A percentile compares a stretch with the other conserved stretches of the same genome.
These are phyloP conservation scores for Aspergillus indologenus DNA, from an alignment of 495 filamentous ascomycete species.

Conservation along the genomic window DNA sequence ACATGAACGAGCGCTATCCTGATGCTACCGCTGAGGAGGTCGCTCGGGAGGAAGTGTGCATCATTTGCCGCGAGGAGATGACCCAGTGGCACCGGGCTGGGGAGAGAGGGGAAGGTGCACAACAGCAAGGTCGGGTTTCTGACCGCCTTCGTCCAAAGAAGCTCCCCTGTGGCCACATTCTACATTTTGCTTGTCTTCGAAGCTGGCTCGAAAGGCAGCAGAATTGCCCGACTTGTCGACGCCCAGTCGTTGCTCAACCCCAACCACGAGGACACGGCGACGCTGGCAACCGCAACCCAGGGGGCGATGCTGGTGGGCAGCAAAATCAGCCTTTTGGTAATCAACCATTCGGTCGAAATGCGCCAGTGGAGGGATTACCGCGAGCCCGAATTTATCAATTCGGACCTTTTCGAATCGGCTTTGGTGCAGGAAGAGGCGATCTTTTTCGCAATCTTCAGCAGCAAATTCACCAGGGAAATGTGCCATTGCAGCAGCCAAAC, in stretches of 20 bases:
- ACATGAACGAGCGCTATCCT: conserved; percentile 89
- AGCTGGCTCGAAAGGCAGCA: conserved; percentile 99
- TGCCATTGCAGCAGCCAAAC: conserved; percentile 28
- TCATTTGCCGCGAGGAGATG: conserved; percentile 98
- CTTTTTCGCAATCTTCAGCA: conserved; percentile 52
- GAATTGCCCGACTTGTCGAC: conserved; percentile 90
- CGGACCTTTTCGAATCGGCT: conserved; percentile 56
- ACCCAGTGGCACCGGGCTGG: conserved; percentile 56
- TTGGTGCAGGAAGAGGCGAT: conserved; percentile 53
- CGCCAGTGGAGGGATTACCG: conserved; percentile 34
- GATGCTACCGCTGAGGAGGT: conserved; percentile 90
- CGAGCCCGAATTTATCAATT: conserved; percentile 51
- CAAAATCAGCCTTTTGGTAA: conserved; percentile 32
- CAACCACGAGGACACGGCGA: conserved; percentile 27
- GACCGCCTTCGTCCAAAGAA: conserved; percentile 90
- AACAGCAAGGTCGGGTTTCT: conserved; percentile 50
- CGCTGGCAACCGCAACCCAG: conserved; percentile 26
- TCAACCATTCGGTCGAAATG: conserved; percentile 29
- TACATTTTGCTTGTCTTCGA: conserved; percentile 90
- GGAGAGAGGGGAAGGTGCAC: conserved; percentile 22
- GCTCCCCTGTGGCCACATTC: conserved; percentile 90
- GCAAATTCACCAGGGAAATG: conserved; percentile 45
- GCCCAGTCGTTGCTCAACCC: conserved; percentile 58
- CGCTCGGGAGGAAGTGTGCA: conserved; percentile 83
- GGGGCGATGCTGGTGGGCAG: conserved; percentile 27